Base-by-base conservation (phyloP, 768 basidiomycete genomes). In the Lentinula lateritia region DNA sequence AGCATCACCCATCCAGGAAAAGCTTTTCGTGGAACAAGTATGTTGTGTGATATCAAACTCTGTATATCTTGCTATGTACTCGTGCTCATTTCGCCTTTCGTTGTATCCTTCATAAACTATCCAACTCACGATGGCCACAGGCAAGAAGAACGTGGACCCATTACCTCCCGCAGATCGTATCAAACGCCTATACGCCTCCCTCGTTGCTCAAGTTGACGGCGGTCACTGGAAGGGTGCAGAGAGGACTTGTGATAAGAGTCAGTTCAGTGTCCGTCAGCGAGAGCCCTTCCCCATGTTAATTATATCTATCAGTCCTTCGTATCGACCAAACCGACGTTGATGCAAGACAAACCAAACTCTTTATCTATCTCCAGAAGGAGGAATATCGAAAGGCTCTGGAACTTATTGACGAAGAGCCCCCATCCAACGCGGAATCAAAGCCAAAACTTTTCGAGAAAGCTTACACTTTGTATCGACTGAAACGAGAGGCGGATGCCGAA, bases 241-340 rank as follows among this genome's bases (percentile, higher is more conserved):
- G 69, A 92, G 88, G 81, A 95, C 94, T 64, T 95, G 92, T 77
- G 89, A 93, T 74, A 94, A 93, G 78, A 90, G 95, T 93, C 67
- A 61, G 85, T 78, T 93, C 67, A 61, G 85, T 78, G 57, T 54
- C 66, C 63, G 65, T 32, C 64, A 62, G 61, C 66, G 34, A 28
- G 46, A 52, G 6, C 9, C 12, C 20, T 65, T 63, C 59, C 70
- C 63, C 20, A 68, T 62, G 18, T 38, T 50, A 12, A 57, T 60
- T 23, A 6, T n/a, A 16, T 10, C 20, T 60, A 15, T 23, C 64
- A 96, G 95, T 95, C 63, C 79, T 95, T 48, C 78, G 81, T 16
- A 73, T 94, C 35, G 79, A 84, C 42, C 85, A 90, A 35, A 71
- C 73, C 5, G 89, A 92, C 69, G 66, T 71, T n/a, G 87, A 94